Base-by-base conservation (phyloP, 2,329 filamentous ascomycete species). In the Fusarium anguioides region DNA sequence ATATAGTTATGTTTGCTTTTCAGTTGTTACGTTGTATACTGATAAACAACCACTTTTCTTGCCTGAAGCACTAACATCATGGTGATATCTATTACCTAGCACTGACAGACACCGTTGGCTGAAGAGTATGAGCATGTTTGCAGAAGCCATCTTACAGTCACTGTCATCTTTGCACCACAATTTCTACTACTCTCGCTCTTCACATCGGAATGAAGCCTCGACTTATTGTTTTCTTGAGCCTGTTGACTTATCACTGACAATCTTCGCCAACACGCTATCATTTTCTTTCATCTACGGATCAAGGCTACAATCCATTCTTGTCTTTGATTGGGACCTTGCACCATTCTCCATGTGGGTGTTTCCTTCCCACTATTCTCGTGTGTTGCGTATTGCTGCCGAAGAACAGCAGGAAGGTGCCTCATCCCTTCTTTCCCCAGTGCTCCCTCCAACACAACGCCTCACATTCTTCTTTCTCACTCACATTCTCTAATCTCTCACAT, bases 351-450 rank as follows among this genome's bases (percentile, higher is more conserved):
- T n/a, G 18, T 40, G 21, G 27, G 29, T 42, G 23, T 39, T 61
- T 42, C 26, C 42, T 57, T 42, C 26, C 47, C 36, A 18, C 21
- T 48, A 20, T 26, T 35, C n/a, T 27, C 8, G 36, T n/a, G 20
- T 24, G 49, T 41, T 35, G 31, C 21, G 37, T n/a, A 49, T 45
- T 52, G n/a, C 18, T 35, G 24, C 31, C 23, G 21, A 8, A 29
- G 14, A 48, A n/a, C 17, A 41, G 23, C 44, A 60, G 60, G 65
- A 61, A 68, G 65, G 50, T 23, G 36, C 26, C 33, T 47, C 12
- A 23, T 59, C 26, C 14, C 31, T 60, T 53, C 47, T 35, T 63
- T 37, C 55, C 44, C 31, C 15, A 29, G 48, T 39, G 39, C 36
- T 24, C 27, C 40, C 39, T 21, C 26, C 52, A 31, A 35, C 31